Conservation (phyloP, 176 grass and related monocot species). For the Zoysia pacifica region DNA sequence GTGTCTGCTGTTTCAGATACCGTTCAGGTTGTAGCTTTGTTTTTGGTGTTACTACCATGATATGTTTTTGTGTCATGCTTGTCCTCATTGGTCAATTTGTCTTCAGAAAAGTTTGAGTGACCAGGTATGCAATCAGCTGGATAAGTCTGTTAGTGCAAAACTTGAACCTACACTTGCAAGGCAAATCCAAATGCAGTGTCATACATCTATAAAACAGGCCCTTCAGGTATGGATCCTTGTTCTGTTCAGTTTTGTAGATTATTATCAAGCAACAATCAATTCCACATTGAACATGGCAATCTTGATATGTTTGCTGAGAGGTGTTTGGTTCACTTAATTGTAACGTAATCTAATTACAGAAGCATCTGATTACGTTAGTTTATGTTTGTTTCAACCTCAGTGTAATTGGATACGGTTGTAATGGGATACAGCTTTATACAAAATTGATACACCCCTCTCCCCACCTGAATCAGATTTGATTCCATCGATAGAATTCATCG, state of each 20-base stretch:
- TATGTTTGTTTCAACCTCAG: too few species aligned
- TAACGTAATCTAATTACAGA: too few species aligned
- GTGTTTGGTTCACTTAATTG: too few species aligned
- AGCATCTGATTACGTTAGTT: too few species aligned
- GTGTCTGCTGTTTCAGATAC: conserved; percentile 68
- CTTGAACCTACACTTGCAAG: conserved; percentile 83
- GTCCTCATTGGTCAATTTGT: conserved; percentile 32
- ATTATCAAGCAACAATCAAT: conserved; percentile 17
- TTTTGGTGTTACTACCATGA: conserved; percentile 35
- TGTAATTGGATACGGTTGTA: too few species aligned
- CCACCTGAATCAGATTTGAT: too few species aligned
- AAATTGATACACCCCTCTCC: too few species aligned
- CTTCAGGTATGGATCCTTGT: conserved; percentile 66
- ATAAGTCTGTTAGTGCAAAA: conserved; percentile 88
- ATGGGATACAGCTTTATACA: too few species aligned
- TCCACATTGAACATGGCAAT: conserved; percentile 6
- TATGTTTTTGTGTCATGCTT: conserved; percentile 28
- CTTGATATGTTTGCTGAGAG: background rate
- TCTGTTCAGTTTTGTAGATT: conserved; percentile 23
- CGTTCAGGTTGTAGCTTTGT: conserved; percentile 72
- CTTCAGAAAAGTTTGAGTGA: conserved; percentile 84
- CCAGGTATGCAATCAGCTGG: conserved; percentile 84
- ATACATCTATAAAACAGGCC: conserved; percentile 83
- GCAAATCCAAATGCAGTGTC: conserved; percentile 92
- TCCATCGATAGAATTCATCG: too few species aligned